Evolutionary conservation across 1,284 basidiomycete genomes (phyloP), one percentile per base, ranked within the genome.

Genomic region (Tylopilus sp.): DNA sequence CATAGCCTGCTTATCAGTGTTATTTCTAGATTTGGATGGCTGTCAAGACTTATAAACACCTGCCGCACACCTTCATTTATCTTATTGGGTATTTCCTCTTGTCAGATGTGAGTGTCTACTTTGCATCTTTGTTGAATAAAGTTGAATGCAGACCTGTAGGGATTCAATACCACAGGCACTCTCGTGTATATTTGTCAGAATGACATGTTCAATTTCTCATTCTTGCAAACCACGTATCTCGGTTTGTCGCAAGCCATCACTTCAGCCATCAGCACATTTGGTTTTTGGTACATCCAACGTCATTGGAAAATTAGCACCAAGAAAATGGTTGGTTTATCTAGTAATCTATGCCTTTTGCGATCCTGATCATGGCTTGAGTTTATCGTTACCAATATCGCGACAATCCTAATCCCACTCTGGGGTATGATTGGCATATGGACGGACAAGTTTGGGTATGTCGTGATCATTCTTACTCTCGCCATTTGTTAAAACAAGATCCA

Each of bases 341-440:
- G 24, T n/a, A 13, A n/a, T 16, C 18, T 29, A 4, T 53, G 9
- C 1, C n/a, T 4, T 24, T 33, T 6, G 32, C 29, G 19, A 41
- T 53, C 5, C 49, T 65, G 22, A 76, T 53, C 3, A 1, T 29
- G 9, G 0, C 9, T 0, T 9, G 52, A 92, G 91, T 94, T 95
- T 72, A 79, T 89, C 24, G 86, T 93, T 2, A 94, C 93, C 9
- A 93, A 93, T 71, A 84, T 92, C 2, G 87, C 92, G 15, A 93
- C 92, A 6, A 85, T 94, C 53, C 58, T 94, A 38, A 93, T 95
- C 57, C 92, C 93, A 0, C 81, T 94, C 3, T 96, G 95, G 94
- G 95, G 94, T 24, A 92, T 94, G 88, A 84, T 95, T 58, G 94
- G 94, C 2, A 90, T 95, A 65, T 95, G 93, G 88, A 95, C 94